These are phyloP conservation scores for Aurantiochytrium sp. DNA, from an alignment of 108 stramenopile genomes.

Conservation along the genomic window DNA sequence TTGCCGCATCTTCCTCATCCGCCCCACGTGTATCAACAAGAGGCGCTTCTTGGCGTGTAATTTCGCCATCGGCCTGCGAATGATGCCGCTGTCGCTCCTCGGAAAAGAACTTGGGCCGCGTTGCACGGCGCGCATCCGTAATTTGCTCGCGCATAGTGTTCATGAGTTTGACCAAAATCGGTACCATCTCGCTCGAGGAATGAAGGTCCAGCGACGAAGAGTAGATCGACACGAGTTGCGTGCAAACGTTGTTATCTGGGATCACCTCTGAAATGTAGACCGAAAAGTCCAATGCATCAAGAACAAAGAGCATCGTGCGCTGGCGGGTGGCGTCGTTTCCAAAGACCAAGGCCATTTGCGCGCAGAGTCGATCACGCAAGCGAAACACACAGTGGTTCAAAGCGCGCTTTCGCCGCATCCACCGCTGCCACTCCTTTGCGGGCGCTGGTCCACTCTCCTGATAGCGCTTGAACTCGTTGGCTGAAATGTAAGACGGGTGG, in stretches of 20 bases:
- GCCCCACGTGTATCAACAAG: not conserved
- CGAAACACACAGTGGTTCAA: not conserved
- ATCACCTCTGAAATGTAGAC: not conserved
- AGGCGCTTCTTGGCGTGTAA: not conserved
- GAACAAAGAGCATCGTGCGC: not conserved
- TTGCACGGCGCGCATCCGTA: not conserved
- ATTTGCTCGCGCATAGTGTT: not conserved
- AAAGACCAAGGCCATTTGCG: not conserved
- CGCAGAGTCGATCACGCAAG: not conserved
- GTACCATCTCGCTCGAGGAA: not conserved
- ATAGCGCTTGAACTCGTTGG: not conserved
- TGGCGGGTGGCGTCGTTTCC: not conserved
- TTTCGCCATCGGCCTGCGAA: too few species aligned
- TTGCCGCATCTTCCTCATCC: not conserved
- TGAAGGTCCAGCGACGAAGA: not conserved
- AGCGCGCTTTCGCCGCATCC: not conserved
- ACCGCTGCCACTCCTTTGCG: not conserved
- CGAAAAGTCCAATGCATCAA: not conserved
- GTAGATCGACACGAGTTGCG: not conserved
- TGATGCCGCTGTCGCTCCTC: not conserved
- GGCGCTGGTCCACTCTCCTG: not conserved
- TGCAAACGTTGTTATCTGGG: not conserved
- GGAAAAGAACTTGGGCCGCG: not conserved
- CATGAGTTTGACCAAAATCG: not conserved
- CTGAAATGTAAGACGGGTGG: conserved; percentile 5